Percentiles rank a stretch among this genome's conserved stretches.
Conservation (phyloP, 1,284 basidiomycete species). For the Malassezia sp. region DNA sequence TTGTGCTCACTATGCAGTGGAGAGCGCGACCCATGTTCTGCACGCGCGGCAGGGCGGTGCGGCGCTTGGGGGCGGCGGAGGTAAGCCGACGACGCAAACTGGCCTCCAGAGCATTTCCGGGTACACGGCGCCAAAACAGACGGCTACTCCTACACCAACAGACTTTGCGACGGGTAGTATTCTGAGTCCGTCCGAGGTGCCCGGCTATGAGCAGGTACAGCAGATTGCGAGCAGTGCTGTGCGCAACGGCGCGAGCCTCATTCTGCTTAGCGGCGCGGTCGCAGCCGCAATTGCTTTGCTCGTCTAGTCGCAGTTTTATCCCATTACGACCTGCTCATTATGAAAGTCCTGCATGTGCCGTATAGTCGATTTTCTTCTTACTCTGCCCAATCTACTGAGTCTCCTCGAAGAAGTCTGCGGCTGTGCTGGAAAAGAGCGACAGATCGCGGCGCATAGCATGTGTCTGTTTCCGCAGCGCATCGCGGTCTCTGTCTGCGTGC, state of each 20-base stretch:
- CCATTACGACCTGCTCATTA: no score
- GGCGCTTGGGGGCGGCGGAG: constrained; percentile 30
- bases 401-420: constrained; percentile 5
- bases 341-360: no score
- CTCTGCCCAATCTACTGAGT: no score
- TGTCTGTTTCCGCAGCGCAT: constrained; percentile 5
- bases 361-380: no score
- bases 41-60: constrained; percentile 22
- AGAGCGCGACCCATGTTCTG: constrained; percentile 9
- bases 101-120: constrained; percentile 29
- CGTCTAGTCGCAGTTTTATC: no score
- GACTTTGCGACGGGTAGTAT: constrained; percentile 25
- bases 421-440: background rate
- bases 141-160: constrained; percentile 14
- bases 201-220: constrained; percentile 22
- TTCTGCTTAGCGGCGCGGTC: no score
- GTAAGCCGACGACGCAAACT: constrained; percentile 20
- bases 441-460: constrained; percentile 4
- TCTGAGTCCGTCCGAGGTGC: constrained; percentile 18
- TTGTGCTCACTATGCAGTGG: background rate
- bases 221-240: background rate
- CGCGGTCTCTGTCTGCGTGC: constrained; percentile 7
- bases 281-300: no score
- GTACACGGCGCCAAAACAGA: constrained; percentile 24
- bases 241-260: background rate